These are phyloP conservation scores for Verticillium alfalfae DNA, from an alignment of 2,329 filamentous ascomycete species.

Conservation along the genomic window DNA sequence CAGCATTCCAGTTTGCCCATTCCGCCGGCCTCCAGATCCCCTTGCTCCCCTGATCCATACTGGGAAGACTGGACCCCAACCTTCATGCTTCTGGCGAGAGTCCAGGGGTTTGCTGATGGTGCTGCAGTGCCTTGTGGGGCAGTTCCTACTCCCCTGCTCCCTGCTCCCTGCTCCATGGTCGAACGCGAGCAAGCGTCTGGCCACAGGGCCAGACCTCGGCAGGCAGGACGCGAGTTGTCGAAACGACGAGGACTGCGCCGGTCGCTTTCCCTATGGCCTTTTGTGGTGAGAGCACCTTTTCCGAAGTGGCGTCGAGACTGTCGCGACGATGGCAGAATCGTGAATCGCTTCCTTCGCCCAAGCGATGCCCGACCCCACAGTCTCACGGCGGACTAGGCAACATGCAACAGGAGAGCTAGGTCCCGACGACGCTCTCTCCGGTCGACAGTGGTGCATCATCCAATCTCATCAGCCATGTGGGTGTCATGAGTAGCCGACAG, in stretches of 20 bases:
- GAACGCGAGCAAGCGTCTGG: no score
- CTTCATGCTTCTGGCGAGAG: neutral
- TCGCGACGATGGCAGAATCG: neutral
- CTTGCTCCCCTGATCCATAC: neutral
- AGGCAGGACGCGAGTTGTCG: neutral
- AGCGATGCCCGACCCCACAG: no score
- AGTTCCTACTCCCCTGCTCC: neutral
- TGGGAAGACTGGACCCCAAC: neutral
- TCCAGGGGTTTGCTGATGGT: neutral
- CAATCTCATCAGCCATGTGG: neutral
- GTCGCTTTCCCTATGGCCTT: neutral
- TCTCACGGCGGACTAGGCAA: no score
- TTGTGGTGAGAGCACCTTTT: neutral
- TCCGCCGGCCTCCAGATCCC: neutral
- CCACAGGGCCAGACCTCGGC: neutral
- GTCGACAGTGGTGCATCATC: no score
- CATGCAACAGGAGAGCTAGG: no score
- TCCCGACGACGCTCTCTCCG: no score
- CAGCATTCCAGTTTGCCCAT: neutral
- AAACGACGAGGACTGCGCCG: neutral
- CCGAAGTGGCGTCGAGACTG: neutral
- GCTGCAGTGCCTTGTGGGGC: neutral
- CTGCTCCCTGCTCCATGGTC: neutral
- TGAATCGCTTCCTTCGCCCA: no score
- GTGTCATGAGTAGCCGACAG: neutral